Conservation (phyloP, 2,329 filamentous ascomycete genomes). For the Spiromastix sp. region DNA sequence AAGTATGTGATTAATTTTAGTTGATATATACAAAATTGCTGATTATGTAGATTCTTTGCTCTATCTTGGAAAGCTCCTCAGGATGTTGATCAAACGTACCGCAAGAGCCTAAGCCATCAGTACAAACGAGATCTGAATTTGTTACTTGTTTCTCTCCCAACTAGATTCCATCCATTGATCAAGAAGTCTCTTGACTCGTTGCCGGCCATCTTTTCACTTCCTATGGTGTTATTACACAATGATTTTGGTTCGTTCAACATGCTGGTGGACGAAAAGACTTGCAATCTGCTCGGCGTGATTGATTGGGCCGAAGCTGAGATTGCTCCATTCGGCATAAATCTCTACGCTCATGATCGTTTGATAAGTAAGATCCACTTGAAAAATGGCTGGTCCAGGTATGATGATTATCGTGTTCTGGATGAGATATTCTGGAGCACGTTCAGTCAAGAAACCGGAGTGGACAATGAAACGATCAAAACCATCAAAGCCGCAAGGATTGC, state of each 20-base stretch:
- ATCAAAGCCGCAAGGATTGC: conserved; percentile 25
- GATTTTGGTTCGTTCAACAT: conserved; percentile 33
- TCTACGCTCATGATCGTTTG: conserved; percentile 26
- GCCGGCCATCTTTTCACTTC: conserved; percentile 25
- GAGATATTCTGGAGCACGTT: conserved; percentile 27
- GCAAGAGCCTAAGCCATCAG: conserved; percentile 14
- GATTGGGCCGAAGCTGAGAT: conserved; percentile 35
- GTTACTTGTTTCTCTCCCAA: conserved; percentile 21
- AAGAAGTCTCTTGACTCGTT: conserved; percentile 18
- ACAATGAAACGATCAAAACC: conserved; percentile 14
- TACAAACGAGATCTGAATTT: conserved; percentile 24
- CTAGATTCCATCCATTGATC: conserved; percentile 10
- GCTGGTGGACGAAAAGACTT: conserved; percentile 28
- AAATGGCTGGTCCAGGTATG: conserved; percentile 24
- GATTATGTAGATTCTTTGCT: conserved; percentile 29
- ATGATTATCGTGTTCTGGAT: too few relatives aligned
- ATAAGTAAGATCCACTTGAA: conserved; percentile 26
- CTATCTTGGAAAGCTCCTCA: conserved; percentile 29
- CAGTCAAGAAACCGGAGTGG: conserved; percentile 19
- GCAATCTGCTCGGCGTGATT: conserved; percentile 30
- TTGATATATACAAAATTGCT: conserved; percentile 6
- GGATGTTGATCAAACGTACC: conserved; percentile 17
- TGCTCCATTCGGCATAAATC: conserved; percentile 31
- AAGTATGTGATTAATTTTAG: too few relatives aligned
- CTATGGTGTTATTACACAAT: conserved; percentile 30